Evolutionary conservation across 129 eudicot species (phyloP).

Genomic region (Kitagawia praeruptora): DNA sequence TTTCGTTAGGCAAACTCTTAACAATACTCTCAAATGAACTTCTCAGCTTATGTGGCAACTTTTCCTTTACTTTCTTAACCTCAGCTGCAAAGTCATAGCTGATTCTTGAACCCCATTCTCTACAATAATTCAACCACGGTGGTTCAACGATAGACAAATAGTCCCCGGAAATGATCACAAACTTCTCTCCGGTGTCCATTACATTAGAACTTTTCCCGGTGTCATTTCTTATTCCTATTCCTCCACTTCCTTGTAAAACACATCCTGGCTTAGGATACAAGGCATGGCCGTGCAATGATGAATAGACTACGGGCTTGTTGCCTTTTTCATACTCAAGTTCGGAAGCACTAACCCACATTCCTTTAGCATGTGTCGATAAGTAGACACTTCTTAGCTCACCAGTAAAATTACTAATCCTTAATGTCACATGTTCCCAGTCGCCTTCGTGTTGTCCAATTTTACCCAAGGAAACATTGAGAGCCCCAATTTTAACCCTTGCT

Average conservation of each 20-base stretch:
- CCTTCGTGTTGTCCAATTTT: constrained; percentile 75
- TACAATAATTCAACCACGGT: constrained; percentile 60
- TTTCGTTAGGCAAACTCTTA: constrained; percentile 53
- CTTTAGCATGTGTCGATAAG: constrained; percentile 57
- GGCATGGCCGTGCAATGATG: constrained; percentile 78
- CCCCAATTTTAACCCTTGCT: constrained; percentile 48
- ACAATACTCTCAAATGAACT: constrained; percentile 34
- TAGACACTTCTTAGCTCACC: constrained; percentile 54
- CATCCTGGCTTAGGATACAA: constrained; percentile 45
- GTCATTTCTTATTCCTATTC: constrained; percentile 67
- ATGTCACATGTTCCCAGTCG: constrained; percentile 88
- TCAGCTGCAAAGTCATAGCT: constrained; percentile 46
- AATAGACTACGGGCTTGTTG: constrained; percentile 45
- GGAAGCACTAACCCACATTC: constrained; percentile 36
- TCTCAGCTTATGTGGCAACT: constrained; percentile 42
- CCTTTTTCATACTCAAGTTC: constrained; percentile 45
- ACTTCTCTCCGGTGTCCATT: constrained; percentile 46
- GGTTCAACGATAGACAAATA: constrained; percentile 53
- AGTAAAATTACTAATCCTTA: constrained; percentile 63
- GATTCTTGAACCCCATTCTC: constrained; percentile 88
- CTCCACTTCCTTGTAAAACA: constrained; percentile 51
- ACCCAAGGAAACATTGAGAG: constrained; percentile 38
- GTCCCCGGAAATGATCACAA: constrained; percentile 38
- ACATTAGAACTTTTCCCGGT: constrained; percentile 31
- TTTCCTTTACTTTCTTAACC: constrained; percentile 34